Evolutionary conservation across 2,329 filamentous ascomycete genomes (phyloP).

Genomic region (Colletotrichum phormii): DNA sequence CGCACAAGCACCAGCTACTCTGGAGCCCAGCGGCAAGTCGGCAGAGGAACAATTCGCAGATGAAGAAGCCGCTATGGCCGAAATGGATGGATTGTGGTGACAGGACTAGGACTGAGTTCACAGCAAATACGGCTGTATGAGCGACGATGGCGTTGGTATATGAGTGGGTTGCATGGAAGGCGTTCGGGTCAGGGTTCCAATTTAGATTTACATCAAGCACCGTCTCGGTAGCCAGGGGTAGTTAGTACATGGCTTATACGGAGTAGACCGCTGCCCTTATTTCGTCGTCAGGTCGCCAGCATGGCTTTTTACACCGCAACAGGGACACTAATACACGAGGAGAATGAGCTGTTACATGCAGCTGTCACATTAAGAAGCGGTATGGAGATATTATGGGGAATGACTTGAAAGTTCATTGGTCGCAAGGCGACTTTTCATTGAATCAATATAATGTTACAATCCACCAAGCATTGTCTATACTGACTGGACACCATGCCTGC

Average conservation of each 20-base stretch:
- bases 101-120: not conserved
- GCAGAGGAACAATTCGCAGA: constrained; percentile 62
- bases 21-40: constrained; percentile 4
- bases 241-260: no score
- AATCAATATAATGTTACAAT: constrained; percentile 20
- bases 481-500: not conserved
- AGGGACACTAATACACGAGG: no score
- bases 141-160: not conserved
- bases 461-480: not conserved
- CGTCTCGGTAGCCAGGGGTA: no score
- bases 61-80: constrained; percentile 76
- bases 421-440: constrained; percentile 7
- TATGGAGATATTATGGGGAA: not conserved
- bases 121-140: not conserved
- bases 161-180: not conserved
- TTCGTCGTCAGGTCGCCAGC: no score
- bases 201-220: no score
- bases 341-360: no score
- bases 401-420: constrained; percentile 5
- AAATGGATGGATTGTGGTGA: constrained; percentile 68
- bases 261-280: no score
- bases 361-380: not conserved
- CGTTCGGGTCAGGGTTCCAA: not conserved
- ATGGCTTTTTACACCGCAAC: no score
- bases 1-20: constrained; percentile 33